phyloP scores from a whole-genome alignment of 1,284 basidiomycete species.

The Rhodofomes roseus region DNA sequence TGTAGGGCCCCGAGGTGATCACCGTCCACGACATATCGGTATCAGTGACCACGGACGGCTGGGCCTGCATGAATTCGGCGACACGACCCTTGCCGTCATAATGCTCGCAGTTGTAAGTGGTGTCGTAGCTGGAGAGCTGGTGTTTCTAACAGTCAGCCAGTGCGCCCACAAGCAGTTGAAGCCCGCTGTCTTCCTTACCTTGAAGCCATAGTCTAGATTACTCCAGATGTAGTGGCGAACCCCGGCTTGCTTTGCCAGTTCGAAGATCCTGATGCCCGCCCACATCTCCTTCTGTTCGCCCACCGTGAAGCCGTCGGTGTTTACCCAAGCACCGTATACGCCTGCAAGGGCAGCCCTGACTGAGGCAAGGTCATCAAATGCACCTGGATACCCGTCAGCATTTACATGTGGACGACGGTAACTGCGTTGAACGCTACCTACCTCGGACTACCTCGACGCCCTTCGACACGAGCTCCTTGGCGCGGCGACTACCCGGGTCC shows the following conservation, averaged over 20 bases:
- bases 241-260: conserved; percentile 38
- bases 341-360: conserved; percentile 35
- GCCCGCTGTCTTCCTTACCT: too few relatives aligned
- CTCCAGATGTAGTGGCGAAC: conserved; percentile 47
- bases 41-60: conserved; percentile 32
- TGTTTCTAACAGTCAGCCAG: not conserved
- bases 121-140: conserved; percentile 4
- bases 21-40: conserved; percentile 35
- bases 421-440: conserved; percentile 10
- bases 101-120: conserved; percentile 6
- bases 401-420: not conserved
- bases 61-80: conserved; percentile 34
- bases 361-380: conserved; percentile 28
- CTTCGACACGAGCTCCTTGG: conserved; percentile 24
- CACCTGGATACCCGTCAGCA: conserved; percentile 9
- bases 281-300: conserved; percentile 42
- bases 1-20: conserved; percentile 39
- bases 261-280: conserved; percentile 42
- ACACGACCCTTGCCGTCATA: conserved; percentile 38
- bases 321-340: conserved; percentile 43
- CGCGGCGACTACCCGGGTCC: conserved; percentile 33
- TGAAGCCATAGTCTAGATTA: conserved; percentile 40
- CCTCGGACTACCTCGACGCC: conserved; percentile 41
- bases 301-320: conserved; percentile 45
- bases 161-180: too few relatives aligned